Percentiles rank a stretch among this genome's conserved stretches.
These are phyloP conservation scores for Cucurbitaria berberidis DNA, from an alignment of 2,329 filamentous ascomycete species.

Conservation along the genomic window DNA sequence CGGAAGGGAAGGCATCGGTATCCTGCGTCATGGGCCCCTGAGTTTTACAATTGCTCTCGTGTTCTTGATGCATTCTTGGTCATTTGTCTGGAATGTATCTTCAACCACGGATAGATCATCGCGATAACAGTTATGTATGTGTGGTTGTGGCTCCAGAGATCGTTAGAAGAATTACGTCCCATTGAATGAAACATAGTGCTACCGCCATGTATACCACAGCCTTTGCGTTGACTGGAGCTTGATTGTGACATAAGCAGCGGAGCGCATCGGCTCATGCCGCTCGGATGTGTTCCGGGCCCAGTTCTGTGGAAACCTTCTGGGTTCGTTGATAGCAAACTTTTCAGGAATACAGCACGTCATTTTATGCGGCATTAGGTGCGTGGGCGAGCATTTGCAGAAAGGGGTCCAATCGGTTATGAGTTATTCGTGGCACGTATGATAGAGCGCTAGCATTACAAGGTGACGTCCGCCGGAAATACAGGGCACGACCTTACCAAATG, in stretches of 20 bases:
- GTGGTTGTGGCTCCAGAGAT: neutral
- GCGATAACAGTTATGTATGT: neutral
- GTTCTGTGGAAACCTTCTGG: neutral
- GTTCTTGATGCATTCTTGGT: neutral
- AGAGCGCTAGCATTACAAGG: neutral
- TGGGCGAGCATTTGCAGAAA: neutral
- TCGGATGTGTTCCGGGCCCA: constrained; percentile 5
- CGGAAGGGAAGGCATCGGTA: constrained; percentile 6
- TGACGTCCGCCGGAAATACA: neutral
- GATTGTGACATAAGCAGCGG: constrained; percentile 1
- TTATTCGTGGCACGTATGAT: constrained; percentile 4
- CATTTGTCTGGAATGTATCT: neutral
- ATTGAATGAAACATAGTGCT: neutral
- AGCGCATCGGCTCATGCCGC: constrained; percentile 2
- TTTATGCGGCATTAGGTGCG: neutral
- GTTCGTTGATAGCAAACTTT: neutral
- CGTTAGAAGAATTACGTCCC: neutral
- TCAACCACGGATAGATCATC: neutral
- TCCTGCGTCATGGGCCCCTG: neutral
- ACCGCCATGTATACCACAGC: neutral
- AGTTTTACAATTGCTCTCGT: neutral
- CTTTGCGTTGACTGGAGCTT: neutral
- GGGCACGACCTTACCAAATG: neutral
- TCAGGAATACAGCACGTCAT: constrained; percentile 1
- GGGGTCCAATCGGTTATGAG: neutral